Conservation (phyloP, 1,284 basidiomycete species). For the Phellinidium pouzarii region DNA sequence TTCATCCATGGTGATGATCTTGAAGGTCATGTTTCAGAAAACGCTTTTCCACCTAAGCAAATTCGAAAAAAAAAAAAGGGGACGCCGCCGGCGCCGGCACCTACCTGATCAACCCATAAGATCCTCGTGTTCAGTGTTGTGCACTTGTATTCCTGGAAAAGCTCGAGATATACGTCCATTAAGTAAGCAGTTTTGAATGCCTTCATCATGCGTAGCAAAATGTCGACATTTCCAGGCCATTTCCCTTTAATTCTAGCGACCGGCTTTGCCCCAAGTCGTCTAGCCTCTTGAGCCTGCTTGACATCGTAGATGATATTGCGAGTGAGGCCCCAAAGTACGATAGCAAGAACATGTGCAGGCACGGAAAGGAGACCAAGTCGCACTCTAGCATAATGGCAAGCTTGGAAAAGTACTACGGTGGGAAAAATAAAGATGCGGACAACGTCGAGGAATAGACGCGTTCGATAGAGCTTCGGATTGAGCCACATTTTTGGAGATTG, state of each 20-base stretch:
- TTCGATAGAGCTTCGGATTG: constrained; percentile 25
- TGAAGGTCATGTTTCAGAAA: constrained; percentile 6
- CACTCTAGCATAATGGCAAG: constrained; percentile 25
- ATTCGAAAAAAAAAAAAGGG: no score
- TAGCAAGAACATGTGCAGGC: constrained; percentile 35
- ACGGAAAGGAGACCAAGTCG: constrained; percentile 29
- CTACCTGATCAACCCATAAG: constrained; percentile 58
- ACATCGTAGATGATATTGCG: constrained; percentile 32
- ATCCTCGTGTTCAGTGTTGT: constrained; percentile 63
- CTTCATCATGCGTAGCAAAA: constrained; percentile 48
- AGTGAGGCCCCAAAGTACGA: constrained; percentile 34
- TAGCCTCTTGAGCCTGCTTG: constrained; percentile 37
- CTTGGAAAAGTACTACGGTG: constrained; percentile 27
- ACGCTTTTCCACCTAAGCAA: neutral
- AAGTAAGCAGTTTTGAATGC: constrained; percentile 53
- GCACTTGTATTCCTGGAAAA: constrained; percentile 61
- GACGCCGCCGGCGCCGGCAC: no score
- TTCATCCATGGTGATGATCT: constrained; percentile 70
- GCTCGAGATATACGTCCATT: constrained; percentile 51
- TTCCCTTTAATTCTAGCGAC: constrained; percentile 56
- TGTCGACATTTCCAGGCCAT: constrained; percentile 69
- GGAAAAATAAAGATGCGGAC: constrained; percentile 36
- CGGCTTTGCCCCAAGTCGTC: constrained; percentile 39
- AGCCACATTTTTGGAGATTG: constrained; percentile 16
- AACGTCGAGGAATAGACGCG: constrained; percentile 31